Evolutionary conservation across 169 alveolate genomes (phyloP).

Genomic region (Neospora caninum): DNA sequence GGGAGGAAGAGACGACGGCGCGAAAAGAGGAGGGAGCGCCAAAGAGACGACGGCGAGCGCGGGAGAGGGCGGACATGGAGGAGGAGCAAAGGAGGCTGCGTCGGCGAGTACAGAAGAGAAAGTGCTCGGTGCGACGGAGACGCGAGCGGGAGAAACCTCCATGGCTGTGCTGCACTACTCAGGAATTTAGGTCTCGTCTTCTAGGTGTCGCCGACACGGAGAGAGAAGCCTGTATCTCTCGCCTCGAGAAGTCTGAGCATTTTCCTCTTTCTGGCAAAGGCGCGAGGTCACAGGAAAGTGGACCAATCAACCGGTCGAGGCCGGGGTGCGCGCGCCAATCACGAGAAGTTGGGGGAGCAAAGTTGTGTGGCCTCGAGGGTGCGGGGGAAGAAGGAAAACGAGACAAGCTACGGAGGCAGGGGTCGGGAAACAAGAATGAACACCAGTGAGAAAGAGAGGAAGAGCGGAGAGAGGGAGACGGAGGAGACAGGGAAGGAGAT

Average conservation of each 20-base stretch:
- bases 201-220: too few species aligned
- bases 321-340: too few species aligned
- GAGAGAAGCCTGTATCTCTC: too few species aligned
- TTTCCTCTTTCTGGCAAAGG: too few species aligned
- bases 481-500: not conserved
- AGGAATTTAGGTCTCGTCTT: too few species aligned
- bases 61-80: not conserved
- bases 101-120: not conserved
- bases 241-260: too few species aligned
- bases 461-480: not conserved
- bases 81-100: not conserved
- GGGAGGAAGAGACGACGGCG: not conserved
- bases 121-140: not conserved
- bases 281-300: too few species aligned
- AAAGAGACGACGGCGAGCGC: not conserved
- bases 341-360: too few species aligned
- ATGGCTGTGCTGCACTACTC: not conserved
- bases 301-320: too few species aligned
- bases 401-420: too few species aligned
- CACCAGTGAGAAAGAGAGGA: not conserved
- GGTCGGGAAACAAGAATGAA: not conserved
- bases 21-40: not conserved
- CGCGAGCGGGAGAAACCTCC: not conserved
- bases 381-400: too few species aligned
- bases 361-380: too few species aligned